Base-by-base conservation (phyloP, 192 early-diverging fungal genomes). In the Coemansia erecta region DNA sequence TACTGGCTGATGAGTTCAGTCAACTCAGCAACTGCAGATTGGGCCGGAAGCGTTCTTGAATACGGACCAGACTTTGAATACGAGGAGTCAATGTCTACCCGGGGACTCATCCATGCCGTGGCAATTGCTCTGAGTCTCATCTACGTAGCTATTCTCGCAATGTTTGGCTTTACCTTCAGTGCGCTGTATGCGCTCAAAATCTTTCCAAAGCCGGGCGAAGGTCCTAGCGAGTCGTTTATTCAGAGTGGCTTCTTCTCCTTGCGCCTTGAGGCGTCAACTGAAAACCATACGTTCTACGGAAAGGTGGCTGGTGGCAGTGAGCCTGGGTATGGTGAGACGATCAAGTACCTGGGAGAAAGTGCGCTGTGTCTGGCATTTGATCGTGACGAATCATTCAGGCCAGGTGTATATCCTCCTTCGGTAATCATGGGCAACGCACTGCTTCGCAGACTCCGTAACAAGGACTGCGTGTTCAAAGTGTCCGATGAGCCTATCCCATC, bases 291-390 rank as follows among this genome's bases (percentile, higher is more conserved):
- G 0, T 63, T 75, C 11, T 82, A 82, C 31, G 81, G 73, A 15
- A 68, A 75, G 60, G 81, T 82, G 1, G 63, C 60, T 0, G 81
- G 69, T 5, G 79, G 80, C 13, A 79, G 78, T 17, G 94, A 95
- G 59, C 87, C 91, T 10, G 92, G 92, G 2, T 97, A 97, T 72
- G 78, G 77, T 24, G 91, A 91, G 61, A 94, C 92, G 1, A 84
- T 84, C 51, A 82, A 83, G 43, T 90, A 92, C 79, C 63, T 94
- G 21, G 83, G 86, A 22, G 92, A 97, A 58, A 76, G 87, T 26
- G 92, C 92, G 0, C 72, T 94, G 17, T 87, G 84, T 49, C 60
- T 94, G 49, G 83, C 88, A 8, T 67, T 89, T 45, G 80, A 86
- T 28, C 71, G 82, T 15, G 74, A 84, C 42, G 37, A 68, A 2